Evolutionary conservation across 1,139 yeast species (phyloP), one percentile per base, ranked within the genome.

Genomic region (Williopsis jadinii): DNA sequence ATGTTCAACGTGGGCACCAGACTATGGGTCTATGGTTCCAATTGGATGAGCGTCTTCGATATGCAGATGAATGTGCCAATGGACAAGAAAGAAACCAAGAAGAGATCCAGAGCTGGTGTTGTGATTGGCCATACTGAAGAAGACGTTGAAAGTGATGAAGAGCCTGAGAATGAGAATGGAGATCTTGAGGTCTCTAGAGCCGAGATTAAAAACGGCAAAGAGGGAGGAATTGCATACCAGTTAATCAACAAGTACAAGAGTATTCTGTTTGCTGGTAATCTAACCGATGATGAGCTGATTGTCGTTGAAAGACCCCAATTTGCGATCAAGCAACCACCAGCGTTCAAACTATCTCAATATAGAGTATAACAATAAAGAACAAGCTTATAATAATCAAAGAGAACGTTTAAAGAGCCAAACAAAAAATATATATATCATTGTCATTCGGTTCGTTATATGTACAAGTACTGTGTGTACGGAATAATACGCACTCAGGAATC

Each of bases 21-120:
- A 35, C 67, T 84, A 27, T 90, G 97, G 97, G 62, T 88, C 15
- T 88, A 85, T 75, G 95, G 97, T 3, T 72, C 85, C n/a, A 75
- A 76, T 40, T 92, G 96, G 95, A 58, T 90, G 15, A 75, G 84
- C 9, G 84, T 74, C 58, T 73, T 92, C 40, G 92, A 90, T 59
- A 66, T 85, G 47, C 61, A 71, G n/a, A 60, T 71, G 43, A 78
- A 82, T 52, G 65, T 82, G 41, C 84, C 87, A 26, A 53, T 61
- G 9, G 55, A 63, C 42, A 60, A 43, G 31, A 64, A 66, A 51
- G 63, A 73, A 9, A 19, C 24, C 24, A 75, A 71, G 58, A 81
- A 82, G 63, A 77, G 85, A 65, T 68, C 64, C 45, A 75, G 83
- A 52, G 84, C 82, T 55, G 86, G 87, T 19, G 37, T 34, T 5